Conservation (phyloP, 202 grass and related monocot genomes). For the Cymbopogon flexuosus region DNA sequence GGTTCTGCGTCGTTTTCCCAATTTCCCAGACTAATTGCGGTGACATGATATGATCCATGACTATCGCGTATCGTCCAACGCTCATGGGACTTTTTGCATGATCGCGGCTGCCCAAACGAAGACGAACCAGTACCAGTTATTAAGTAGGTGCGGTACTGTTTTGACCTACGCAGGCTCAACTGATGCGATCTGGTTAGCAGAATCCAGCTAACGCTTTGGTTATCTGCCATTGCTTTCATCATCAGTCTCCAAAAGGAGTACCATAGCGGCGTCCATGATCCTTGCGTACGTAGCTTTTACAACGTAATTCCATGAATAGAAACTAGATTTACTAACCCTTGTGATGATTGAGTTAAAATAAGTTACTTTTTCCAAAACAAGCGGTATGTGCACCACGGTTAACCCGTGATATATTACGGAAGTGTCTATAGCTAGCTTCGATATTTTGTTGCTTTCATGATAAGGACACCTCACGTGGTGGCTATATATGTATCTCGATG, state of each 20-base stretch:
- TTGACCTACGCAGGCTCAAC: not conserved
- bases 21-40: slow-evolving; percentile 13
- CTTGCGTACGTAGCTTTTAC: not conserved
- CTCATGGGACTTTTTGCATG: slow-evolving; percentile 33
- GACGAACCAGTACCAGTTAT: not conserved
- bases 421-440: not conserved
- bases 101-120: not conserved
- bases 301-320: not conserved
- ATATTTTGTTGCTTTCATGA: not conserved
- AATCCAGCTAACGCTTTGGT: not conserved
- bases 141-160: not conserved
- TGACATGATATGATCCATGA: not conserved
- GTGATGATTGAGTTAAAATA: not conserved
- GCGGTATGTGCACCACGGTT: not conserved
- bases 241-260: not conserved
- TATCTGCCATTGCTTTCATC: not conserved
- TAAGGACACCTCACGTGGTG: not conserved
- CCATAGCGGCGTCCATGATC: not conserved
- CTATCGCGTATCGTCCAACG: not conserved
- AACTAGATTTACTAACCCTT: not conserved
- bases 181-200: not conserved
- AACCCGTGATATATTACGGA: not conserved
- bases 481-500: not conserved
- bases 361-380: not conserved
- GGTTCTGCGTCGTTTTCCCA: slow-evolving; percentile 14